These are phyloP conservation scores for Cladorrhinum sp. DNA, from an alignment of 2,329 filamentous ascomycete genomes.

Conservation along the genomic window DNA sequence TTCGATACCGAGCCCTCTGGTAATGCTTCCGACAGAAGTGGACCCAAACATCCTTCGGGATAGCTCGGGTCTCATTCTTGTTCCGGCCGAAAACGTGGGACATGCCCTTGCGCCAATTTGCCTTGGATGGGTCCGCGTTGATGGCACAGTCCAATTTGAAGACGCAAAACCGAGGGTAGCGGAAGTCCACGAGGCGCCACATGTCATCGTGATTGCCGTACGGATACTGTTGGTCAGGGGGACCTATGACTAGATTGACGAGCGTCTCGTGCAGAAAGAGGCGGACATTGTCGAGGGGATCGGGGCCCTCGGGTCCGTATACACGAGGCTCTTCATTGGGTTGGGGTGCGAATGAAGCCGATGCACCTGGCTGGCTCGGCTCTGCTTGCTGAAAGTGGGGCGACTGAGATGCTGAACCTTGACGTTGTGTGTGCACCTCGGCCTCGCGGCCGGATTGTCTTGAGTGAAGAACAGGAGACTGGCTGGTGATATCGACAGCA, in stretches of 20 bases:
- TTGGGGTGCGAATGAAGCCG: background rate
- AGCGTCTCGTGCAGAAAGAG: background rate
- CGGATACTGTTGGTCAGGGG: background rate
- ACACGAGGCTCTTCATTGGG: background rate
- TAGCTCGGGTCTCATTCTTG: conserved; percentile 69
- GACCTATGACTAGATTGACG: background rate
- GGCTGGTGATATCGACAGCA: background rate
- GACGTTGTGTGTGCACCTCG: background rate
- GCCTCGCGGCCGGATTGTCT: background rate
- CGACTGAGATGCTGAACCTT: background rate
- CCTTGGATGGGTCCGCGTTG: conserved; percentile 35
- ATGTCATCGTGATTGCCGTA: background rate
- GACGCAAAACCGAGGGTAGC: conserved; percentile 43
- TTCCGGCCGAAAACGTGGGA: conserved; percentile 82
- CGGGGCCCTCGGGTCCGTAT: background rate
- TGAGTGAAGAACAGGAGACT: background rate
- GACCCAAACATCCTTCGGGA: conserved; percentile 69
- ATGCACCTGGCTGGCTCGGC: background rate
- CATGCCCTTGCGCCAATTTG: conserved; percentile 62
- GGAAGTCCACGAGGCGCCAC: background rate
- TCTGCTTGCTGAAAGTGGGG: background rate
- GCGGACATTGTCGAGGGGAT: background rate
- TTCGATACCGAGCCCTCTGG: conserved; percentile 70
- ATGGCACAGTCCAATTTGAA: conserved; percentile 53
- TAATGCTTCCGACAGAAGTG: conserved; percentile 80